Evolutionary conservation across 306 rosid species (phyloP), one percentile per base, ranked within the genome.

Genomic region (Cicer arietinum): DNA sequence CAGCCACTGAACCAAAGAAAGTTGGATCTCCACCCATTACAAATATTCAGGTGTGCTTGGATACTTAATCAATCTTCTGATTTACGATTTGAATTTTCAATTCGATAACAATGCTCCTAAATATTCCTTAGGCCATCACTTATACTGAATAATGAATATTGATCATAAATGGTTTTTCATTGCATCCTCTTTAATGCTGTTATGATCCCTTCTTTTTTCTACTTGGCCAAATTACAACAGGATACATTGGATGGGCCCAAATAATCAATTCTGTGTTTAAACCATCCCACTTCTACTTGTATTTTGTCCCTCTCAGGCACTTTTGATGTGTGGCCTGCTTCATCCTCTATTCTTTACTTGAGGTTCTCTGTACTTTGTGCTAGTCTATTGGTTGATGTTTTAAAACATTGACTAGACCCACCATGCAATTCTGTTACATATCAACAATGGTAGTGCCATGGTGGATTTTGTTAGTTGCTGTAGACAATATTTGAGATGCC

Each of bases 1-100:
- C 98, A 17, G 95, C 89, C 22, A 83, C 96, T 46, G 99, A 90
- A 74, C 99, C 99, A 50, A 95, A 81, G 85, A 95, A 89, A 85
- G 83, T 90, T 53, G 88, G 51, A 25, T 95, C 99, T 73, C 96
- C 98, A 62, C 83, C 91, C 58, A 86, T 95, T 67, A 89, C 97
- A 57, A 95, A 95, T 73, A 89, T 95, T 78, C 99, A 95, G 99
- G 99, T 92, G 43, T 30, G 37, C 37, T 30, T 30, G 37, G 37
- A 30, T 30, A 30, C 37, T 30, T 30, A 30, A 30, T 30, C 37
- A 30, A 4, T 30, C 37, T 30, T 30, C 37, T 30, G 37, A 30
- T 30, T 30, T 30, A 30, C 6, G 37, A 4, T 30, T 30, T 30
- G 37, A 30, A 30, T 4, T 30, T 30, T 30, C 37, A 30, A 30